A percentile compares a stretch with the other conserved stretches of the same genome.
These are phyloP conservation scores for Dendrocalamus sinicus DNA, from an alignment of 176 grass and related monocot genomes.

Conservation along the genomic window DNA sequence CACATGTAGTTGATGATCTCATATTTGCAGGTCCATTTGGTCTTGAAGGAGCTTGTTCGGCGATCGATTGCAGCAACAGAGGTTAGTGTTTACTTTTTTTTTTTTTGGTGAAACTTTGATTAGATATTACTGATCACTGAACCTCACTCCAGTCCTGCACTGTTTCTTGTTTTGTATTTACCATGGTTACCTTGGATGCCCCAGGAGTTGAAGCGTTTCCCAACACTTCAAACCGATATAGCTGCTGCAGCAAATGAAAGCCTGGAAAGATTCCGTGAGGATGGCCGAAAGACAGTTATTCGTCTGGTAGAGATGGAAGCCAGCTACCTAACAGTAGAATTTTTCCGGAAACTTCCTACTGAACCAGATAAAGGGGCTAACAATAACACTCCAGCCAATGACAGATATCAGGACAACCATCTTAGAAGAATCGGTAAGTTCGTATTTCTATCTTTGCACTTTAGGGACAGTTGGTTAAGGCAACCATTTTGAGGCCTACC, in stretches of 20 bases:
- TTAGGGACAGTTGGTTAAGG: not conserved
- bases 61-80: slow-evolving; percentile 92
- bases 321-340: slow-evolving; percentile 95
- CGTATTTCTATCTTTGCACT: not conserved
- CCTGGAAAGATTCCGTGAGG: slow-evolving; percentile 94
- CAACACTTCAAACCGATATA: slow-evolving; percentile 96
- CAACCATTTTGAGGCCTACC: not conserved
- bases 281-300: slow-evolving; percentile 89
- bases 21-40: slow-evolving; percentile 85
- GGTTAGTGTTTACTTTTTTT: slow-evolving; percentile 41
- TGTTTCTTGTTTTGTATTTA: slow-evolving; percentile 10
- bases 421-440: slow-evolving; percentile 89
- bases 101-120: not conserved
- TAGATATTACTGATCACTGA: not conserved
- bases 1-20: slow-evolving; percentile 23
- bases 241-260: slow-evolving; percentile 95
- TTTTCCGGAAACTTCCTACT: slow-evolving; percentile 97
- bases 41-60: slow-evolving; percentile 95
- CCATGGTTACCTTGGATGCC: slow-evolving; percentile 24
- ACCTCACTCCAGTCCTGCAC: not conserved
- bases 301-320: slow-evolving; percentile 98
- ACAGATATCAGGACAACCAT: slow-evolving; percentile 93
- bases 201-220: slow-evolving; percentile 98
- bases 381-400: slow-evolving; percentile 64
- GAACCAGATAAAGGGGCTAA: slow-evolving; percentile 83